Conservation (phyloP, 2,329 filamentous ascomycete species). For the Rugonectria rugulosa region DNA sequence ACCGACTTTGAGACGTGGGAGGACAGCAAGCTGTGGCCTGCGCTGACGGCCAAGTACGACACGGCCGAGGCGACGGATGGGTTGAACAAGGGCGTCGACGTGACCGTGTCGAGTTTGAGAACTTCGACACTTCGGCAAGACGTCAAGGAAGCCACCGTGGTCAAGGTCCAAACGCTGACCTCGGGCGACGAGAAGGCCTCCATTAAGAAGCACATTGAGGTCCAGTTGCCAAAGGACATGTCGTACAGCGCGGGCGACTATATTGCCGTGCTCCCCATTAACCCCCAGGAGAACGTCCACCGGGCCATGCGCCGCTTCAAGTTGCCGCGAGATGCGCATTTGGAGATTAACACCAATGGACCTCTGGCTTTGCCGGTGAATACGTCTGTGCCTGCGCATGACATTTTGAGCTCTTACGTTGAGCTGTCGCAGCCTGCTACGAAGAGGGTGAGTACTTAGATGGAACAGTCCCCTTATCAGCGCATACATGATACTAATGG, state of each 20-base stretch:
- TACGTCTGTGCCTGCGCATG: conserved; percentile 64
- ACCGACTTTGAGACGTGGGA: conserved; percentile 72
- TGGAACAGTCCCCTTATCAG: too few relatives aligned
- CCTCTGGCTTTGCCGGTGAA: conserved; percentile 62
- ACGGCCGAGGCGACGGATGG: background rate
- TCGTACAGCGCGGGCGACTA: conserved; percentile 78
- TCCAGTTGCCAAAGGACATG: conserved; percentile 70
- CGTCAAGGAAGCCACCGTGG: conserved; percentile 10
- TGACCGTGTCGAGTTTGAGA: conserved; percentile 9
- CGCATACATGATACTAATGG: conserved; percentile 13
- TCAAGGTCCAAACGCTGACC: background rate
- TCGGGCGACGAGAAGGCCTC: background rate
- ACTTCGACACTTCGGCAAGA: conserved; percentile 15
- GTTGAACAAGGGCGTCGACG: conserved; percentile 3
- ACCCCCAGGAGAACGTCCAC: conserved; percentile 66
- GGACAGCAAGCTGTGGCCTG: conserved; percentile 59
- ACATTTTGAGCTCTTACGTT: conserved; percentile 73
- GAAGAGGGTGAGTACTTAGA: conserved; percentile 58
- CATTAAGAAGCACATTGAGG: conserved; percentile 68
- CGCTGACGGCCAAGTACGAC: conserved; percentile 52
- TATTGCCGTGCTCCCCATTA: conserved; percentile 74
- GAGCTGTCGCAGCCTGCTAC: conserved; percentile 77
- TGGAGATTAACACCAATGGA: conserved; percentile 62
- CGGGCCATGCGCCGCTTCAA: conserved; percentile 73
- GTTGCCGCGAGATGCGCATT: conserved; percentile 71